These are phyloP conservation scores for Colletotrichum gloeosporioides DNA, from an alignment of 2,329 filamentous ascomycete genomes.

Conservation along the genomic window DNA sequence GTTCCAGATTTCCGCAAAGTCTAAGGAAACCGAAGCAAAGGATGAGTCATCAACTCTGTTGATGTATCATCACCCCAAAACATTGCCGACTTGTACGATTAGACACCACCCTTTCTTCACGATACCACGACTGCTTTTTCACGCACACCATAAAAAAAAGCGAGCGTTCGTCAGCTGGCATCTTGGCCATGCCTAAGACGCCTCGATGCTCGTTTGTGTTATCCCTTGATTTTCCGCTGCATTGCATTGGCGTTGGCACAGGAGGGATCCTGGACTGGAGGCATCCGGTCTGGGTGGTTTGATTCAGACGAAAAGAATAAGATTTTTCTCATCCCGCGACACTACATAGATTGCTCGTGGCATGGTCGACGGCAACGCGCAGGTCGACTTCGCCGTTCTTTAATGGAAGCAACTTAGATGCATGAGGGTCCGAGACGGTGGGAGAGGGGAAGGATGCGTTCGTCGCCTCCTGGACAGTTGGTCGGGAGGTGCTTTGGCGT, in stretches of 20 bases:
- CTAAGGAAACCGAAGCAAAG: conserved; percentile 32
- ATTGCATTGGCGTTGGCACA: conserved; percentile 65
- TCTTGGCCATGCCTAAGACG: not conserved
- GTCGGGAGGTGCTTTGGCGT: not conserved
- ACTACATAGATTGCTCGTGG: conserved; percentile 45
- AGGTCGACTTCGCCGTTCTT: conserved; percentile 20
- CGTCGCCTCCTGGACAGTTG: not conserved
- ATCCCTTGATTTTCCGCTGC: conserved; percentile 47
- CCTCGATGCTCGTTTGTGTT: conserved; percentile 26
- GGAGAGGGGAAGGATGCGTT: not conserved
- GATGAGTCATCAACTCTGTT: conserved; percentile 8
- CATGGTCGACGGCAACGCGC: conserved; percentile 20
- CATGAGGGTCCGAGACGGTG: not conserved
- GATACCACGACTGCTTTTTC: conserved; percentile 51
- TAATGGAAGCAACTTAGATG: conserved; percentile 21
- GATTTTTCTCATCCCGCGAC: conserved; percentile 42
- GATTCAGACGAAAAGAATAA: conserved; percentile 38
- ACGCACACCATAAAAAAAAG: conserved; percentile 14
- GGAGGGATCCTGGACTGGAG: conserved; percentile 22
- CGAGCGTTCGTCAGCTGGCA: conserved; percentile 2
- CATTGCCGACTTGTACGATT: conserved; percentile 43
- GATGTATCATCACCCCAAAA: conserved; percentile 21
- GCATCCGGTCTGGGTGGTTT: conserved; percentile 31
- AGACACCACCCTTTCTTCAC: conserved; percentile 42
- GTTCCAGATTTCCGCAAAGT: conserved; percentile 62